phyloP scores from a whole-genome alignment of 2,329 filamentous ascomycete genomes.

The Hypoxylon sp. region DNA sequence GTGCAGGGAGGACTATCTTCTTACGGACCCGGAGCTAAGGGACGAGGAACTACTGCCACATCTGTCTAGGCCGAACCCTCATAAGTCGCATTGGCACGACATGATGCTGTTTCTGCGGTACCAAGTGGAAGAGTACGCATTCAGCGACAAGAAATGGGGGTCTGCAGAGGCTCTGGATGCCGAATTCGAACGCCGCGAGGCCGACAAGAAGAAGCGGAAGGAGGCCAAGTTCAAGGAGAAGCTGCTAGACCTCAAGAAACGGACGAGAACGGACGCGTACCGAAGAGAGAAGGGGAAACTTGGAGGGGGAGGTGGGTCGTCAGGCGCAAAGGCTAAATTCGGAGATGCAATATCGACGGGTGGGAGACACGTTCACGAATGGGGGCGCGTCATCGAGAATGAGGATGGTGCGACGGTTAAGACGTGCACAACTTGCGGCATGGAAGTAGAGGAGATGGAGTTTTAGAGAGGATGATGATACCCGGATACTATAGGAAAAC shows the following conservation, averaged over 20 bases:
- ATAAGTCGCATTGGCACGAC: slow-evolving; percentile 96
- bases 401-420: slow-evolving; percentile 83
- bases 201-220: slow-evolving; percentile 86
- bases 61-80: slow-evolving; percentile 90
- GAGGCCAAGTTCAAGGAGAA: slow-evolving; percentile 94
- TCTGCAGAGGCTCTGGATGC: slow-evolving; percentile 86
- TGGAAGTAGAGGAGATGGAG: slow-evolving; percentile 84
- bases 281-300: slow-evolving; percentile 75
- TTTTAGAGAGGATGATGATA: slow-evolving; percentile 60
- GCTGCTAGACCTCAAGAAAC: slow-evolving; percentile 90
- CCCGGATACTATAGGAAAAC: slow-evolving; percentile 14
- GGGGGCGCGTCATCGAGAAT: slow-evolving; percentile 78
- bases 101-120: slow-evolving; percentile 98
- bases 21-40: slow-evolving; percentile 96
- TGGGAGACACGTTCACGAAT: slow-evolving; percentile 90
- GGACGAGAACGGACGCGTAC: slow-evolving; percentile 92
- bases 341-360: slow-evolving; percentile 80
- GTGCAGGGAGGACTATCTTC: slow-evolving; percentile 92
- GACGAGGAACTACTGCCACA: slow-evolving; percentile 90
- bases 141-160: slow-evolving; percentile 88
- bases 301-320: slow-evolving; percentile 57
- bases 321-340: slow-evolving; percentile 71
- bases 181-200: slow-evolving; percentile 85
- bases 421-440: slow-evolving; percentile 81
- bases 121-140: slow-evolving; percentile 95